Evolutionary conservation across 768 basidiomycete species (phyloP).

Genomic region (Lactarius tabidus): DNA sequence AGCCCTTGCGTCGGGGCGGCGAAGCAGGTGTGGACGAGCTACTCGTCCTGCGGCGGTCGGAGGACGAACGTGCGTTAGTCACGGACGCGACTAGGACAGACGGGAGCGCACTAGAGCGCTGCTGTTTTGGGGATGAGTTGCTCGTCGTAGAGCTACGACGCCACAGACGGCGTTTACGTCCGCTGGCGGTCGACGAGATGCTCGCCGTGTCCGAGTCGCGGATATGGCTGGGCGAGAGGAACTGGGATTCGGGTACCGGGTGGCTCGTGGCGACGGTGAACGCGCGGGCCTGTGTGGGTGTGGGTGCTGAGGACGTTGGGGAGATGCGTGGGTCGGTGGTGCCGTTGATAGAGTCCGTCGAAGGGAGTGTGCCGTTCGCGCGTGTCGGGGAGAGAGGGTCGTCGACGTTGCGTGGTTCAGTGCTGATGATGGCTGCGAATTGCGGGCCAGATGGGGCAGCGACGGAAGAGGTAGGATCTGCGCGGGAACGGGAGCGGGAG

Average conservation of each 20-base stretch:
- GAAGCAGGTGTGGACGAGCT: conserved; percentile 2
- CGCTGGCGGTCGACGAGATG: conserved; percentile 26
- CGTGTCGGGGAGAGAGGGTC: too few species aligned
- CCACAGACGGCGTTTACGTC: conserved; percentile 21
- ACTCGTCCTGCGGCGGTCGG: not conserved
- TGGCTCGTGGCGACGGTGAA: conserved; percentile 4
- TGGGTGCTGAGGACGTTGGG: conserved; percentile 2
- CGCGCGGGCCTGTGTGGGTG: conserved; percentile 4
- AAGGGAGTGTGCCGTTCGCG: conserved; percentile 27
- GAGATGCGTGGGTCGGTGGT: conserved; percentile 6
- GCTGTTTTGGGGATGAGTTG: conserved; percentile 31
- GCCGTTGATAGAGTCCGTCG: conserved; percentile 45
- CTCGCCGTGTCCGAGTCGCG: conserved; percentile 26
- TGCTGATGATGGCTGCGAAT: not conserved
- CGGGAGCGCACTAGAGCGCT: conserved; percentile 52
- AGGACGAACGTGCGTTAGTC: conserved; percentile 50
- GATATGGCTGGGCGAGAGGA: conserved; percentile 19
- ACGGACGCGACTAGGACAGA: conserved; percentile 65
- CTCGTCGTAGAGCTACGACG: conserved; percentile 17
- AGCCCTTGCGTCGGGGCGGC: conserved; percentile 6
- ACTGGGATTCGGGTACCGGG: not conserved
- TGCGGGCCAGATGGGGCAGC: not conserved
- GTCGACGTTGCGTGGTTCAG: conserved; percentile 2
- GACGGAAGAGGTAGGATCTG: not conserved
- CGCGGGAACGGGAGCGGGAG: conserved; percentile 14